phyloP scores from a whole-genome alignment of 2,329 filamentous ascomycete species.

The Trichoderma pleuroti region DNA sequence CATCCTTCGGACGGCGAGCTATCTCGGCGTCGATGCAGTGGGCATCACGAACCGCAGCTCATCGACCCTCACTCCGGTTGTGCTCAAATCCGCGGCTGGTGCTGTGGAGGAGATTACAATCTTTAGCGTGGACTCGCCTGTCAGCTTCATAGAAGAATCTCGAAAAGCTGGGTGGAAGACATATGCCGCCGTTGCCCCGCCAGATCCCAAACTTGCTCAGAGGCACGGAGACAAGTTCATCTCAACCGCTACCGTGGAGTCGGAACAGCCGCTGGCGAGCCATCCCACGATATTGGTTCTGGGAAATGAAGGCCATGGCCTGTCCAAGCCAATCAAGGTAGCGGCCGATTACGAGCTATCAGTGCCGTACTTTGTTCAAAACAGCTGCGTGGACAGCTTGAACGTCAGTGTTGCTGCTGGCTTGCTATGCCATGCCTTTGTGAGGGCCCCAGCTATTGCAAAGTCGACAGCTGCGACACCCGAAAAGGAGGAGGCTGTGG shows the following conservation, averaged over 20 bases:
- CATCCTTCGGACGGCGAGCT: slow-evolving; percentile 83
- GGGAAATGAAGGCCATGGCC: slow-evolving; percentile 75
- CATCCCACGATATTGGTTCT: slow-evolving; percentile 76
- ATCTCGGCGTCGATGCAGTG: slow-evolving; percentile 84
- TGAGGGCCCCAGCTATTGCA: slow-evolving; percentile 37
- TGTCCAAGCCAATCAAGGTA: slow-evolving; percentile 61
- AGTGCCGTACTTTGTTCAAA: slow-evolving; percentile 56
- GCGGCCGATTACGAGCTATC: slow-evolving; percentile 63
- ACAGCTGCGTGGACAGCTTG: slow-evolving; percentile 73
- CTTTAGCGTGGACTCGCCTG: slow-evolving; percentile 64
- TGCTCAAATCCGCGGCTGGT: slow-evolving; percentile 83
- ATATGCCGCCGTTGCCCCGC: slow-evolving; percentile 67
- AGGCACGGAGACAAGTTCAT: slow-evolving; percentile 43
- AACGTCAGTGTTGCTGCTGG: slow-evolving; percentile 90
- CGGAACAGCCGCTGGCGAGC: slow-evolving; percentile 49
- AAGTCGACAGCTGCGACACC: neutral
- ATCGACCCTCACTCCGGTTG: slow-evolving; percentile 69
- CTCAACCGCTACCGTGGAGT: slow-evolving; percentile 48
- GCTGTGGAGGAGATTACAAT: slow-evolving; percentile 77
- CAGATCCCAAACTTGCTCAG: slow-evolving; percentile 32
- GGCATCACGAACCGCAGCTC: slow-evolving; percentile 71
- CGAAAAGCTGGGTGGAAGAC: slow-evolving; percentile 73
- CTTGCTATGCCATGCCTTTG: slow-evolving; percentile 68
- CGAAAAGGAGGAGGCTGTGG: neutral
- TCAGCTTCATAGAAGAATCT: slow-evolving; percentile 66